These are phyloP conservation scores for Aspergillus fumigatus DNA, from an alignment of 2,329 filamentous ascomycete genomes.

Conservation along the genomic window DNA sequence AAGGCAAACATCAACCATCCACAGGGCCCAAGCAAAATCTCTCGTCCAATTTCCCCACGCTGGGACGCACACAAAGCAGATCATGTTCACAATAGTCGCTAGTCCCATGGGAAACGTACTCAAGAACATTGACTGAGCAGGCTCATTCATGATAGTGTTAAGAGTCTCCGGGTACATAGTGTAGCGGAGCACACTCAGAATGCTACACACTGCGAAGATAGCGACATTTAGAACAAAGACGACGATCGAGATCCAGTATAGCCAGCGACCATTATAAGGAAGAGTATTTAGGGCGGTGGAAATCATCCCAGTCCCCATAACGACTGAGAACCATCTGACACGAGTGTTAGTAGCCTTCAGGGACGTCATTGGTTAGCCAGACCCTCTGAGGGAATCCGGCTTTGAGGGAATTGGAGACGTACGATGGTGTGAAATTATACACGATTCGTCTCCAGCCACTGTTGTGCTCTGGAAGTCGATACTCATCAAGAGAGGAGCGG, in stretches of 20 bases:
- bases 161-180: conserved; percentile 60
- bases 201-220: conserved; percentile 26
- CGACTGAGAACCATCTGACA: conserved; percentile 25
- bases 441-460: conserved; percentile 18
- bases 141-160: conserved; percentile 59
- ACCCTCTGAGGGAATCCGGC: not conserved
- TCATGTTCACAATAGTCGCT: conserved; percentile 61
- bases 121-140: conserved; percentile 61
- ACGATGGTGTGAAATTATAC: conserved; percentile 24
- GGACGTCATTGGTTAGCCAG: not conserved
- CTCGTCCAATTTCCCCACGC: conserved; percentile 54
- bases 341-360: not conserved
- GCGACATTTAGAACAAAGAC: conserved; percentile 25
- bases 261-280: conserved; percentile 24
- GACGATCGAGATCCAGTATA: conserved; percentile 21
- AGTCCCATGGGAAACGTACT: conserved; percentile 64
- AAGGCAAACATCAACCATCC: conserved; percentile 52
- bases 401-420: conserved; percentile 1
- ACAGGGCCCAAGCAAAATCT: conserved; percentile 51
- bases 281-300: conserved; percentile 22
- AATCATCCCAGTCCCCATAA: conserved; percentile 27
- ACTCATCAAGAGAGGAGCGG: not conserved
- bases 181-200: conserved; percentile 56
- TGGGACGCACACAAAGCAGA: conserved; percentile 53
- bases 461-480: conserved; percentile 4